Conservation (phyloP, 192 early-diverging fungal species). For the Mortierella alpina region DNA sequence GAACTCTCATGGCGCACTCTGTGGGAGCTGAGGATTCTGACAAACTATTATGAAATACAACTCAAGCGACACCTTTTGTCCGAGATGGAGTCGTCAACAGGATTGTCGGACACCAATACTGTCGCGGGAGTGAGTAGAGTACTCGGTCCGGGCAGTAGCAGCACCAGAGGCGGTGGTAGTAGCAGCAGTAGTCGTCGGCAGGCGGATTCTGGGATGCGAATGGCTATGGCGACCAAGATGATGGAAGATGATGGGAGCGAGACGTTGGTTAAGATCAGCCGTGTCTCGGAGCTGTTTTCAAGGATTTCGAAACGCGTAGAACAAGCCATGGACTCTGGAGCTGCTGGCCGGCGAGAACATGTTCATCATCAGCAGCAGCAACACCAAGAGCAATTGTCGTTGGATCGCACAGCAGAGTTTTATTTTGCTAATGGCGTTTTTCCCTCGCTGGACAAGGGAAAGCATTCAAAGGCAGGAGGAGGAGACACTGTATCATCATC, state of each 20-base stretch:
- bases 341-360: not conserved
- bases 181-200: not conserved
- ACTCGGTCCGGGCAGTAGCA: not conserved
- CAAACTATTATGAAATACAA: slow-evolving; percentile 34
- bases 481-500: not conserved
- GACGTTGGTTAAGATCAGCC: slow-evolving; percentile 33
- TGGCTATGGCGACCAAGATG: slow-evolving; percentile 7
- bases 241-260: slow-evolving; percentile 45
- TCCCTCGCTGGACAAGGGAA: not conserved
- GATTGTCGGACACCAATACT: not conserved
- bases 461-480: not conserved
- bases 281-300: slow-evolving; percentile 27
- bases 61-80: slow-evolving; percentile 8
- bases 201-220: not conserved
- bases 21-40: slow-evolving; percentile 37
- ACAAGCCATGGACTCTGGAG: slow-evolving; percentile 5
- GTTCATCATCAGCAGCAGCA: not conserved
- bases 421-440: slow-evolving; percentile 20
- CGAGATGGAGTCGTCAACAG: not conserved
- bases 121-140: not conserved
- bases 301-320: slow-evolving; percentile 36
- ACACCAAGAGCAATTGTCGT: not conserved
- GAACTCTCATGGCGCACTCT: slow-evolving; percentile 27
- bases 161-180: not conserved
- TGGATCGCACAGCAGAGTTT: not conserved